These are phyloP conservation scores for Fusarium annulatum DNA, from an alignment of 2,329 filamentous ascomycete species.

Conservation along the genomic window DNA sequence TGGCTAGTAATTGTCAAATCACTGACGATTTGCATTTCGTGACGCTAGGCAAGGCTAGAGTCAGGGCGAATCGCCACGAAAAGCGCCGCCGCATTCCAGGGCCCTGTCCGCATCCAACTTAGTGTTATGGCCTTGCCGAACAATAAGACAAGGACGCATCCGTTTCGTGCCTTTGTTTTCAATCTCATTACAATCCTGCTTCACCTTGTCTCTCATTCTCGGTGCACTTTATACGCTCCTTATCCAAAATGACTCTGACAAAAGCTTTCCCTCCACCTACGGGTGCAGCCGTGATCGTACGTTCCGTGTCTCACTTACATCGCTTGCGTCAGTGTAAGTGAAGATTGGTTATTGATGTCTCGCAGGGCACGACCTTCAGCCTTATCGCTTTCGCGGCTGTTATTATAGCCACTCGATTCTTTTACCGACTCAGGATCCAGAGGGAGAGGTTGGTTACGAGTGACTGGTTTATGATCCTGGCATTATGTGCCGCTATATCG, in stretches of 20 bases:
- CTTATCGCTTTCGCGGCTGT: constrained; percentile 10
- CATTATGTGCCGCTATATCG: constrained; percentile 14
- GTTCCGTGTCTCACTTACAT: background rate
- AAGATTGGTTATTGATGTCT: background rate
- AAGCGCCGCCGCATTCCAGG: constrained; percentile 25
- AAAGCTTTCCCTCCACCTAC: constrained; percentile 20
- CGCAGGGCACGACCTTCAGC: constrained; percentile 9
- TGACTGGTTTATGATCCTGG: constrained; percentile 27
- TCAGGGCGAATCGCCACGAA: constrained; percentile 6
- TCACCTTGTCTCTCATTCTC: constrained; percentile 12
- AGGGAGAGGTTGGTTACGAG: constrained; percentile 7
- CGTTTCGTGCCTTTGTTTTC: constrained; percentile 2
- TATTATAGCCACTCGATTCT: constrained; percentile 18
- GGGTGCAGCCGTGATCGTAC: constrained; percentile 21
- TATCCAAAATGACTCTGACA: constrained; percentile 21
- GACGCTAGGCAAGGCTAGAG: constrained; percentile 5
- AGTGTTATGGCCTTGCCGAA: background rate
- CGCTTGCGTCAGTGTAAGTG: background rate
- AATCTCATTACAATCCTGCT: background rate
- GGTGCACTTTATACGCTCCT: constrained; percentile 11
- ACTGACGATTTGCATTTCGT: constrained; percentile 2
- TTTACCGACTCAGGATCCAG: constrained; percentile 19
- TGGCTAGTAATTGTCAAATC: background rate
- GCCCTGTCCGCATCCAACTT: constrained; percentile 23
- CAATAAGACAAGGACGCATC: constrained; percentile 24